Percentiles rank a stretch among this genome's conserved stretches.
Conservation (phyloP, 1,139 yeast genomes). For the Hanseniaspora uvarum region DNA sequence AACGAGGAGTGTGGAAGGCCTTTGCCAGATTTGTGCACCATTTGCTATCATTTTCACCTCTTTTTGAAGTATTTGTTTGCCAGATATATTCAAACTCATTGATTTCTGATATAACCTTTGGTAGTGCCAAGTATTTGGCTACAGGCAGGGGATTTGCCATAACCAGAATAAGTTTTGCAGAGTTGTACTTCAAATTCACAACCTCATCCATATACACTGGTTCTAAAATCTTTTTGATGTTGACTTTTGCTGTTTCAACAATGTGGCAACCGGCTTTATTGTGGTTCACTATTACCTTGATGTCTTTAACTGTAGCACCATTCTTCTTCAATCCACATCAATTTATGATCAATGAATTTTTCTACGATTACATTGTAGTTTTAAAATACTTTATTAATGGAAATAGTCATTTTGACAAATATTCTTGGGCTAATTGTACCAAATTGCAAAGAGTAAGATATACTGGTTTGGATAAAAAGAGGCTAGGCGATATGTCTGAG, state of each 20-base stretch:
- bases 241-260: conserved; percentile 53
- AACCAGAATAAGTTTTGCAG: conserved; percentile 48
- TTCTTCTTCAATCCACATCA: conserved; percentile 81
- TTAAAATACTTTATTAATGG: conserved; percentile 64
- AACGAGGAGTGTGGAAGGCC: conserved; percentile 62
- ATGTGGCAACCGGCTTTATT: conserved; percentile 69
- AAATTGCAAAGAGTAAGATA: conserved; percentile 46
- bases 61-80: conserved; percentile 81
- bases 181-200: conserved; percentile 56
- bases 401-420: conserved; percentile 39
- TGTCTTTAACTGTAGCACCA: conserved; percentile 68
- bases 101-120: conserved; percentile 57
- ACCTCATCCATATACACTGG: conserved; percentile 60
- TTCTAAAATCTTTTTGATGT: conserved; percentile 43
- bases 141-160: conserved; percentile 85
- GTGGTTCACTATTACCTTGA: conserved; percentile 76
- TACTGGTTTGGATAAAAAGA: conserved; percentile 54
- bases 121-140: conserved; percentile 75
- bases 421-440: conserved; percentile 55
- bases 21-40: conserved; percentile 51
- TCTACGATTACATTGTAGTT: conserved; percentile 58
- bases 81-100: conserved; percentile 70
- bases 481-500: conserved; percentile 33
- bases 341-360: conserved; percentile 57
- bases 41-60: conserved; percentile 62